These are phyloP conservation scores for Thelonectria blattea DNA, from an alignment of 2,329 filamentous ascomycete genomes.

Conservation along the genomic window DNA sequence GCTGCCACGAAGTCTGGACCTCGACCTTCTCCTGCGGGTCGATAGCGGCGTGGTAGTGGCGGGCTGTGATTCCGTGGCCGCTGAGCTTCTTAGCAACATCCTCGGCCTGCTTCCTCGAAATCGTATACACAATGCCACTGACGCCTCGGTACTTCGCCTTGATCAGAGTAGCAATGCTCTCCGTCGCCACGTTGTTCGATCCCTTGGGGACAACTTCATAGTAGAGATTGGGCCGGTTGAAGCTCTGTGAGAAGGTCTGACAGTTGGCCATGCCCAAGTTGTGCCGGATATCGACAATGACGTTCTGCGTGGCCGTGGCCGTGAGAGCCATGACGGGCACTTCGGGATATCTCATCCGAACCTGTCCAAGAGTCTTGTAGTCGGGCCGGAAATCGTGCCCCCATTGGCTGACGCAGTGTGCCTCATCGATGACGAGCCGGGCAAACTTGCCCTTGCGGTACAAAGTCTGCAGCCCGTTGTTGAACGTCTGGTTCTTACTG, in stretches of 20 bases:
- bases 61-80: constrained; percentile 70
- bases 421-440: constrained; percentile 94
- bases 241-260: constrained; percentile 86
- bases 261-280: constrained; percentile 85
- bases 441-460: constrained; percentile 76
- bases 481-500: constrained; percentile 75
- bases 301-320: constrained; percentile 91
- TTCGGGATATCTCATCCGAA: constrained; percentile 73
- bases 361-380: constrained; percentile 83
- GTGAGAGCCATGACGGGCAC: constrained; percentile 95
- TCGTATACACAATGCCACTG: constrained; percentile 91
- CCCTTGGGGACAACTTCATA: constrained; percentile 83
- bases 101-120: constrained; percentile 85
- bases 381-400: constrained; percentile 97
- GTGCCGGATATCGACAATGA: constrained; percentile 88
- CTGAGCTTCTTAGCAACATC: constrained; percentile 74
- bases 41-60: constrained; percentile 87
- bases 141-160: constrained; percentile 70
- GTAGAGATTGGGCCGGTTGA: constrained; percentile 93
- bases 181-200: constrained; percentile 54
- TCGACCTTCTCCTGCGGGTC: constrained; percentile 68
- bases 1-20: constrained; percentile 84
- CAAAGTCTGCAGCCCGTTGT: constrained; percentile 69
- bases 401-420: constrained; percentile 99
- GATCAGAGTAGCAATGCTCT: constrained; percentile 70